A percentile compares a stretch with the other conserved stretches of the same genome.
Evolutionary conservation across 2,329 filamentous ascomycete species (phyloP).

Genomic region (Escovopsis sp.): DNA sequence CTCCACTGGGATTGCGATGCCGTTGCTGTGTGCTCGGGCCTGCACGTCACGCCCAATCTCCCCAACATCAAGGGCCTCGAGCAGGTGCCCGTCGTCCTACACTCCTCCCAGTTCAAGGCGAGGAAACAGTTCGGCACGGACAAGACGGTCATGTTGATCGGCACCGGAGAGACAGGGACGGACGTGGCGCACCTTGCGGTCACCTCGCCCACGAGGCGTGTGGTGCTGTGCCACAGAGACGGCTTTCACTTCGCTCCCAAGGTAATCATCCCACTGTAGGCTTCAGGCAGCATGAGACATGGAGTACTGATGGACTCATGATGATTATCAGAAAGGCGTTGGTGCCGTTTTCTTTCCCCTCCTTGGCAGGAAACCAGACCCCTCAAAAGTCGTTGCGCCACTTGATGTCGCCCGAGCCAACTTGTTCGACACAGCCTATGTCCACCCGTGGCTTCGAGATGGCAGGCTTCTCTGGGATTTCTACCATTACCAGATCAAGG

Average conservation of each 20-base stretch:
- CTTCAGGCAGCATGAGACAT: background rate
- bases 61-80: constrained; percentile 23
- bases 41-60: constrained; percentile 24
- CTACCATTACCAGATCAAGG: constrained; percentile 26
- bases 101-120: constrained; percentile 28
- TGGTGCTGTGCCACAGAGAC: constrained; percentile 27
- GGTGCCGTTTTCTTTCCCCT: constrained; percentile 9
- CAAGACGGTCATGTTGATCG: constrained; percentile 27
- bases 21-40: constrained; percentile 27
- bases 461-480: constrained; percentile 24
- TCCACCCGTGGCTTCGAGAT: constrained; percentile 25
- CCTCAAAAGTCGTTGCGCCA: constrained; percentile 20
- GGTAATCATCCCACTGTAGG: constrained; percentile 9
- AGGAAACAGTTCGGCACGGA: constrained; percentile 22
- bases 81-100: constrained; percentile 21
- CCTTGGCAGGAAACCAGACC: constrained; percentile 6
- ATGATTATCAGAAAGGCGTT: constrained; percentile 5
- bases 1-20: constrained; percentile 24
- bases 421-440: constrained; percentile 32
- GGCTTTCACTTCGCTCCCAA: constrained; percentile 28
- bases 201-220: constrained; percentile 23
- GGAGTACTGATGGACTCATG: background rate
- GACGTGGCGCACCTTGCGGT: constrained; percentile 28
- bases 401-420: constrained; percentile 27
- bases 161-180: constrained; percentile 28